Evolutionary conservation across 345 rosid species (phyloP).

Genomic region (Excoecaria cochinchinensis): DNA sequence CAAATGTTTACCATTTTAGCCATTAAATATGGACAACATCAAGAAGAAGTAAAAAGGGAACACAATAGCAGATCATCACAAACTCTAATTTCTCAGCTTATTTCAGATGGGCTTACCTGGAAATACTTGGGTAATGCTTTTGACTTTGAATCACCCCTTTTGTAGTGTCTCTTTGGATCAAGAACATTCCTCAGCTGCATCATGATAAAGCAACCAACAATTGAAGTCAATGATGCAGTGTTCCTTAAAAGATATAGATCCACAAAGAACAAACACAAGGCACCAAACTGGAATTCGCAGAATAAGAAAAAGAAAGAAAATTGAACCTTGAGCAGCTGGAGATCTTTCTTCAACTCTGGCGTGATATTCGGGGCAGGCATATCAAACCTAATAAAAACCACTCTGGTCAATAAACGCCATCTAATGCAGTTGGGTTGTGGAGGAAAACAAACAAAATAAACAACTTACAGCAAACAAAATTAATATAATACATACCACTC

Average conservation of each 20-base stretch:
- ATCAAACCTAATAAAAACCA: constrained; percentile 57
- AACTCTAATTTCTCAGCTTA: background rate
- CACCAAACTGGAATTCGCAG: background rate
- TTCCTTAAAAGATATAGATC: background rate
- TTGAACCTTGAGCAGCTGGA: constrained; percentile 81
- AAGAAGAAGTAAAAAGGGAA: background rate
- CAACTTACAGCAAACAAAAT: background rate
- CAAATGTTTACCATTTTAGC: constrained; percentile 2
- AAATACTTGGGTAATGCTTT: constrained; percentile 72
- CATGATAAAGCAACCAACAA: constrained; percentile 8
- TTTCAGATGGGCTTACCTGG: constrained; percentile 50
- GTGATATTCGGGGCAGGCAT: constrained; percentile 91
- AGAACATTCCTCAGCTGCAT: constrained; percentile 69
- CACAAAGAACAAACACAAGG: background rate
- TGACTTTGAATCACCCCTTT: constrained; percentile 59
- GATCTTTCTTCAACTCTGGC: constrained; percentile 82
- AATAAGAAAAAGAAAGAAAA: background rate
- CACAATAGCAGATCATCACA: background rate
- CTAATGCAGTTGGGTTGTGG: background rate
- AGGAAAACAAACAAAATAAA: background rate
- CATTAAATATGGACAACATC: background rate
- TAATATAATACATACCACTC: constrained; percentile 45
- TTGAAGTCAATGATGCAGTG: background rate
- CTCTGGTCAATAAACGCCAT: no score
- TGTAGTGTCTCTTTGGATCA: constrained; percentile 86